Conservation (phyloP, 2,329 filamentous ascomycete species). For the Spiromastix sp. region DNA sequence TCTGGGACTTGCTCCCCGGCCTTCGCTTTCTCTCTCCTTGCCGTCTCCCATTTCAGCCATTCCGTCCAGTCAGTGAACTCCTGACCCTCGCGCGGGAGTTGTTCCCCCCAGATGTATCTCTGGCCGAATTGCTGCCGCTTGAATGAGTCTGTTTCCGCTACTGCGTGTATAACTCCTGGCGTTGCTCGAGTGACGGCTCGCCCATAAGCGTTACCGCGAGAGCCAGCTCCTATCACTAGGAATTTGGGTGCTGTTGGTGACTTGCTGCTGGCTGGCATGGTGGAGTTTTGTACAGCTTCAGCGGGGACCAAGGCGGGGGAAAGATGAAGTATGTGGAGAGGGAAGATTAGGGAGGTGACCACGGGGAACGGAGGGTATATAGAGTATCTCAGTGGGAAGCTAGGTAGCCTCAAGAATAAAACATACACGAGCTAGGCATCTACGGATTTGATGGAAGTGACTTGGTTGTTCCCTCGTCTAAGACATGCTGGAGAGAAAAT, state of each 20-base stretch:
- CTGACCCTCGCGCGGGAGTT: slow-evolving; percentile 47
- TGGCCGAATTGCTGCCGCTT: slow-evolving; percentile 63
- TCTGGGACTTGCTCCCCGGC: slow-evolving; percentile 36
- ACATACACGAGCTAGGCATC: no score
- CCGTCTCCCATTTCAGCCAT: slow-evolving; percentile 62
- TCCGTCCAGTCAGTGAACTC: slow-evolving; percentile 64
- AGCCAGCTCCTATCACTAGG: slow-evolving; percentile 73
- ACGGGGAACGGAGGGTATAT: no score
- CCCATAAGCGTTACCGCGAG: slow-evolving; percentile 66
- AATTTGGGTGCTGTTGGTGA: slow-evolving; percentile 44
- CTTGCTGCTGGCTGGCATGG: not conserved
- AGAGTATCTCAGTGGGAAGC: no score
- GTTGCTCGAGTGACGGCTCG: slow-evolving; percentile 54
- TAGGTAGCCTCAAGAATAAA: no score
- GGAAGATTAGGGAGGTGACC: no score
- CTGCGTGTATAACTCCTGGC: slow-evolving; percentile 59
- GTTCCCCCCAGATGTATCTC: slow-evolving; percentile 60
- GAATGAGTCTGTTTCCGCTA: slow-evolving; percentile 71
- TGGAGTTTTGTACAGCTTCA: no score
- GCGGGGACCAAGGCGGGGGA: not conserved
- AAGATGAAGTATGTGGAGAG: no score
- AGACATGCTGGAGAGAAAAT: no score
- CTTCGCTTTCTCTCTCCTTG: slow-evolving; percentile 45
- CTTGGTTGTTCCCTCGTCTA: no score
- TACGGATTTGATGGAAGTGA: no score